phyloP scores from a whole-genome alignment of 2,329 filamentous ascomycete species.

The Ilyonectria sp. region DNA sequence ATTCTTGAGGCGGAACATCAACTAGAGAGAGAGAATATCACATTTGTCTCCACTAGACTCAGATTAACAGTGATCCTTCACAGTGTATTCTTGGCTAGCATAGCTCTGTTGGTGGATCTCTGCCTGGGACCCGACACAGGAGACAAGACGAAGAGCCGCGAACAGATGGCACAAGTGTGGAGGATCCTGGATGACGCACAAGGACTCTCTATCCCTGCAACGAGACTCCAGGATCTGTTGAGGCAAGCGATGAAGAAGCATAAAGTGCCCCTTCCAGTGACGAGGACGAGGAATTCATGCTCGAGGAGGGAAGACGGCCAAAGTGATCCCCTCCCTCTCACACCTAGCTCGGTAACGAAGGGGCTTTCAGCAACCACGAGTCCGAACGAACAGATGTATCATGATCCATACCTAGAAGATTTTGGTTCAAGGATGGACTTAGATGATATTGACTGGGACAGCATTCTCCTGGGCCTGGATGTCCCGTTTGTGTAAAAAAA shows the following conservation, averaged over 20 bases:
- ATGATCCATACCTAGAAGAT: slow-evolving; percentile 47
- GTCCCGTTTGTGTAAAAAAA: slow-evolving; percentile 49
- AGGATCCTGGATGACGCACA: slow-evolving; percentile 51
- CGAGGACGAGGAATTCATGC: slow-evolving; percentile 16
- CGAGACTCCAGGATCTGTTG: slow-evolving; percentile 51
- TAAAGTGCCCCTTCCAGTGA: slow-evolving; percentile 40
- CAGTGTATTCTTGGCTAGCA: slow-evolving; percentile 53
- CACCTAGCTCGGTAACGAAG: slow-evolving; percentile 46
- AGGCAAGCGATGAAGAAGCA: slow-evolving; percentile 53
- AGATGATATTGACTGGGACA: slow-evolving; percentile 55
- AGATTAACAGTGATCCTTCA: slow-evolving; percentile 51
- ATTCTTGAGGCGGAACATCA: slow-evolving; percentile 51
- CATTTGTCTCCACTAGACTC: slow-evolving; percentile 49
- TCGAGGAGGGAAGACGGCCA: neutral
- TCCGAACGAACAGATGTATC: slow-evolving; percentile 30
- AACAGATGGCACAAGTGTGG: slow-evolving; percentile 52
- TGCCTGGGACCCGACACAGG: slow-evolving; percentile 46
- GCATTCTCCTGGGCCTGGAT: slow-evolving; percentile 53
- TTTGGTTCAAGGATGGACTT: slow-evolving; percentile 51
- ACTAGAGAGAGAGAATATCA: slow-evolving; percentile 46
- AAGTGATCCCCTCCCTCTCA: slow-evolving; percentile 45
- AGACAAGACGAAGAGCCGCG: slow-evolving; percentile 43
- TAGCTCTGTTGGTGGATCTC: slow-evolving; percentile 53
- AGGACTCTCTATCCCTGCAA: slow-evolving; percentile 48
- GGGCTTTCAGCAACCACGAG: slow-evolving; percentile 32